Base-by-base conservation (phyloP, 2,329 filamentous ascomycete genomes). In the Colletotrichum agaves region DNA sequence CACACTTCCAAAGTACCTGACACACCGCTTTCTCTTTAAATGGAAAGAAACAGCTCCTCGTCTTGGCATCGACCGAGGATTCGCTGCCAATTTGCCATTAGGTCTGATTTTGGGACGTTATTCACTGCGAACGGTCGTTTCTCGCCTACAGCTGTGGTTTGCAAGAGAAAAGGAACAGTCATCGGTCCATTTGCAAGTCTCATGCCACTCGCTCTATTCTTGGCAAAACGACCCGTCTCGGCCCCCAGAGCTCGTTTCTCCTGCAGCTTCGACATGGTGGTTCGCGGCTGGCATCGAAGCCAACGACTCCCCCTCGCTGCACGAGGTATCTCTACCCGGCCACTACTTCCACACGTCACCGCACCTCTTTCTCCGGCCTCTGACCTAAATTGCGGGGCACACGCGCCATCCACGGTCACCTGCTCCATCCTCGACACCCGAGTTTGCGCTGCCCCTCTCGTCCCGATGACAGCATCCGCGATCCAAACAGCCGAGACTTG, bases 331-430 rank as follows among this genome's bases (percentile, higher is more conserved):
- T 59, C 17, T 68, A 59, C 55, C 64, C 41, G 8, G 23, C n/a
- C 41, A 15, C 21, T 65, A 60, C 61, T 17, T 55, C 46, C 52
- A 47, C 61, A 68, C 60, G 64, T 60, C 65, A 68, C 61, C 61
- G 65, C 65, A 65, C 61, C 65, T 60, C 60, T 65, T 52, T 47
- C 65, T 68, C 65, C 65, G 61, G 61, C 46, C 49, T 52, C 47
- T 55, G 47, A 31, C 47, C 61, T 68, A 59, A 64, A 68, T 55
- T 67, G 61, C 61, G 65, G 61, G 65, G 65, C 53, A 55, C 49
- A 15, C 35, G 60, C 47, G 33, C 55, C 65, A 68, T 43, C 31
- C 35, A 39, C 46, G 37, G 62, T 68, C 65, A 68, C 65, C 65
- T 65, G 61, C 23, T 41, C 41, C 61, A 31, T 47, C 61, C 46